Base-by-base conservation (phyloP, 140 eudicot genomes). In the Ambrosia hybrid region DNA sequence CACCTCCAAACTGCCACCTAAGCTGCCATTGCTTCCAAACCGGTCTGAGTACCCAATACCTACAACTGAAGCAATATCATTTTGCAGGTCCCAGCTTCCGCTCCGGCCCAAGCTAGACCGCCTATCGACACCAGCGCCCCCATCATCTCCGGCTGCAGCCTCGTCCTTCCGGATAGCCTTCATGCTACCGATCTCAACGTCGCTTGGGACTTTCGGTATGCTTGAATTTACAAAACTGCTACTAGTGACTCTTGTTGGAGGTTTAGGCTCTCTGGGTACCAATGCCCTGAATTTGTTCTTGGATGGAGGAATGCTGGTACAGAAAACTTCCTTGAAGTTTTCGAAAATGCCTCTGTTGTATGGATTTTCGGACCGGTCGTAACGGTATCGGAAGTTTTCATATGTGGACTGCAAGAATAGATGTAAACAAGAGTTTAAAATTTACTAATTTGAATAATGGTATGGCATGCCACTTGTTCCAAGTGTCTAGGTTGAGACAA, bases 61-160 rank as follows among this genome's bases (percentile, higher is more conserved):
- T 16, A 76, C 80, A 73, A 81, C 13, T 6, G 80, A 78, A 51
- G 17, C 70, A 51, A 66, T 56, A 0, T 78, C 83, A 38, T 68
- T 73, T 48, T 65, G 78, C 6, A 72, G 64, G 69, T 86, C 93
- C 96, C 96, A 89, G 79, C 83, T 86, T 71, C 86, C 90, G 30
- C 90, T 82, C 75, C 76, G 82, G 45, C 96, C 88, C 96, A 89
- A 84, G 72, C 96, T 84, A 37, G 96, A 74, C n/a, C 80, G 83
- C 66, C 86, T 67, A 1, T 37, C 75, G 39, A 82, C 90, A 1
- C 59, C 73, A 34, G 82, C 72, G 55, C 82, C 84, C 39, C 83
- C 83, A 9, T 79, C 73, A 3, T 86, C 67, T 30, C 66, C 74
- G 8, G 67, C 15, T 3, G 72, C 79, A 6, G 75, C 80, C 39